Conservation (phyloP, 2,329 filamentous ascomycete species). For the Orbilia oligospora region DNA sequence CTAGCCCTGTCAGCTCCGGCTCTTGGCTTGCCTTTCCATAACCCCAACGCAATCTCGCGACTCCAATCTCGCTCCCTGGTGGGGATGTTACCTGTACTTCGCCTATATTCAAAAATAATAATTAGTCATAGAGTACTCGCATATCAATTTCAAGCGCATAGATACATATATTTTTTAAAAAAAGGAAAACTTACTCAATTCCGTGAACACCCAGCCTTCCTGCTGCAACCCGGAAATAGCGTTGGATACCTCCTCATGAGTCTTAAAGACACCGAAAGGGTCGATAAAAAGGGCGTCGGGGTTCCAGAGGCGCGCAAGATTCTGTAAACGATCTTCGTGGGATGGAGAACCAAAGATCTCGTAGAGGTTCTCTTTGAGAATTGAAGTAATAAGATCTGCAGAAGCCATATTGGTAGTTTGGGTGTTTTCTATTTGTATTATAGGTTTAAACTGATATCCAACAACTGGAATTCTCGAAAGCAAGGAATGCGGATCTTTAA, state of each 20-base stretch:
- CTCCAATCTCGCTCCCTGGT: slow-evolving; percentile 20
- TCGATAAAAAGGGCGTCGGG: slow-evolving; percentile 44
- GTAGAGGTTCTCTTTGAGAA: slow-evolving; percentile 39
- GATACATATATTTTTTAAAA: neutral
- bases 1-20: slow-evolving; percentile 37
- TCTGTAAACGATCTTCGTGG: slow-evolving; percentile 29
- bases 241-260: slow-evolving; percentile 30
- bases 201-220: slow-evolving; percentile 40
- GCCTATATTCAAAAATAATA: slow-evolving; percentile 3
- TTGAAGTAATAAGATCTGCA: slow-evolving; percentile 20
- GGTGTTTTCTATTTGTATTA: no score
- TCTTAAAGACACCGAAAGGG: neutral
- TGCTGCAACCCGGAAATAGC: slow-evolving; percentile 16
- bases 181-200: slow-evolving; percentile 23
- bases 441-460: no score
- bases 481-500: neutral
- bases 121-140: no score
- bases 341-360: slow-evolving; percentile 33
- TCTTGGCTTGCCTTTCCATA: slow-evolving; percentile 33
- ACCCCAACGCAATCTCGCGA: slow-evolving; percentile 39
- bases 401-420: slow-evolving; percentile 26
- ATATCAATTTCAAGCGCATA: no score
- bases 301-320: slow-evolving; percentile 39
- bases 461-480: no score
- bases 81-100: slow-evolving; percentile 34